Evolutionary conservation across 768 basidiomycete genomes (phyloP).

Genomic region (Bullera alba): DNA sequence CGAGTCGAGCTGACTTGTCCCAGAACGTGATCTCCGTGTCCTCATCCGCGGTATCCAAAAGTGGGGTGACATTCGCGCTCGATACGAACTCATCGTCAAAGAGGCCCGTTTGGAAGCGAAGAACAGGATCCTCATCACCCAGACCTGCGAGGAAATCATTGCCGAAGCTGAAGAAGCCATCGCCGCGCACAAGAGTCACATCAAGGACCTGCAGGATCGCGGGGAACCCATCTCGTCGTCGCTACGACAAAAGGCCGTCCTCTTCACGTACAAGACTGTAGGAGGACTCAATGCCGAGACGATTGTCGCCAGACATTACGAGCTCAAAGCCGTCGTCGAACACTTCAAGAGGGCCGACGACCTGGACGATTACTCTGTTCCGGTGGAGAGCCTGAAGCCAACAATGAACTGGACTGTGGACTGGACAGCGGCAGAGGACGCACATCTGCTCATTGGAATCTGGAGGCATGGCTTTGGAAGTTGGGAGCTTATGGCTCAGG

Average conservation of each 20-base stretch:
- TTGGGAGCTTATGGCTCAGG: conserved; percentile 84
- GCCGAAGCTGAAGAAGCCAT: conserved; percentile 76
- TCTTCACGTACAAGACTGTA: conserved; percentile 82
- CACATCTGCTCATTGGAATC: conserved; percentile 89
- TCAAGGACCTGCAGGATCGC: conserved; percentile 64
- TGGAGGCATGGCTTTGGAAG: conserved; percentile 89
- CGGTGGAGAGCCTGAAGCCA: conserved; percentile 85
- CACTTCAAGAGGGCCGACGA: conserved; percentile 69
- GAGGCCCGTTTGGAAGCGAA: conserved; percentile 90
- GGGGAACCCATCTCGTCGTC: conserved; percentile 87
- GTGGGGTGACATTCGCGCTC: conserved; percentile 93
- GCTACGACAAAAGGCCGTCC: conserved; percentile 93
- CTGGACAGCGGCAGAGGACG: conserved; percentile 87
- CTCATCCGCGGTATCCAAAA: conserved; percentile 89
- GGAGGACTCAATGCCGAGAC: conserved; percentile 97
- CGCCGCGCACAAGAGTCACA: conserved; percentile 72
- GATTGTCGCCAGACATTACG: conserved; percentile 77
- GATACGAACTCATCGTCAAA: conserved; percentile 84
- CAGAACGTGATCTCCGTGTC: conserved; percentile 88
- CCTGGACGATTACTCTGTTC: conserved; percentile 74
- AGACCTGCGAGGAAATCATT: conserved; percentile 87
- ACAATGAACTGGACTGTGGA: conserved; percentile 94
- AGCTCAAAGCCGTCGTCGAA: conserved; percentile 78
- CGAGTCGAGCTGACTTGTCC: background rate
- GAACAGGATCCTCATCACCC: conserved; percentile 83